Evolutionary conservation across 306 rosid genomes (phyloP).

Genomic region (Pterocarpus santalinus): DNA sequence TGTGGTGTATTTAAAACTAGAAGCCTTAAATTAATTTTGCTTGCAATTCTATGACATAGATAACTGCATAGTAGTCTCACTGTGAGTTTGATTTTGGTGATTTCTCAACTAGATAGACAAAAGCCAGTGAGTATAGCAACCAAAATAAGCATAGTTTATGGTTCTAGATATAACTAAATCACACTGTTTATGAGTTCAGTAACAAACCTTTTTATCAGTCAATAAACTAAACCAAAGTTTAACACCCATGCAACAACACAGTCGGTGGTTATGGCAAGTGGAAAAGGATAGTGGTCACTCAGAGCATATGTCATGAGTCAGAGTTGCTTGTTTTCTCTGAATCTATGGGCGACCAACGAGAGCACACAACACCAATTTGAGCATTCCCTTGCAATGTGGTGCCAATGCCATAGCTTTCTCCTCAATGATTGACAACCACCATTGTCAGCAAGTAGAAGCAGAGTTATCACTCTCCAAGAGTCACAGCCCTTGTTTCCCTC

Average conservation of each 20-base stretch:
- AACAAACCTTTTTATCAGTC: neutral
- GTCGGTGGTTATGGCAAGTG: no score
- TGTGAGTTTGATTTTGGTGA: neutral
- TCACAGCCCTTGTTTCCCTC: neutral
- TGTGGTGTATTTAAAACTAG: neutral
- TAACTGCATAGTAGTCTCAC: neutral
- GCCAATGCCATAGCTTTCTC: neutral
- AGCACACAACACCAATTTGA: neutral
- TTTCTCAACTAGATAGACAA: neutral
- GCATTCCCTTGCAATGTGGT: neutral
- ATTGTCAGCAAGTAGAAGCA: neutral
- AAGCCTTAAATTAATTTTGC: neutral
- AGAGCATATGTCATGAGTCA: no score
- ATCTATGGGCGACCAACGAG: neutral
- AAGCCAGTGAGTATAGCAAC: neutral
- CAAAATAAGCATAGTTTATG: no score
- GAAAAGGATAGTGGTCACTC: no score
- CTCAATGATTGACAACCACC: neutral
- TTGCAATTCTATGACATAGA: neutral
- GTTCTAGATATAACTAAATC: no score
- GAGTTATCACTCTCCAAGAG: neutral
- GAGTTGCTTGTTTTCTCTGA: neutral
- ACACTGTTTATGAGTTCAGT: neutral
- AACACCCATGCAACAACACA: no score
- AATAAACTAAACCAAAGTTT: neutral